A percentile compares a stretch with the other conserved stretches of the same genome.
These are phyloP conservation scores for Russula dissimulans DNA, from an alignment of 768 basidiomycete species.

Conservation along the genomic window DNA sequence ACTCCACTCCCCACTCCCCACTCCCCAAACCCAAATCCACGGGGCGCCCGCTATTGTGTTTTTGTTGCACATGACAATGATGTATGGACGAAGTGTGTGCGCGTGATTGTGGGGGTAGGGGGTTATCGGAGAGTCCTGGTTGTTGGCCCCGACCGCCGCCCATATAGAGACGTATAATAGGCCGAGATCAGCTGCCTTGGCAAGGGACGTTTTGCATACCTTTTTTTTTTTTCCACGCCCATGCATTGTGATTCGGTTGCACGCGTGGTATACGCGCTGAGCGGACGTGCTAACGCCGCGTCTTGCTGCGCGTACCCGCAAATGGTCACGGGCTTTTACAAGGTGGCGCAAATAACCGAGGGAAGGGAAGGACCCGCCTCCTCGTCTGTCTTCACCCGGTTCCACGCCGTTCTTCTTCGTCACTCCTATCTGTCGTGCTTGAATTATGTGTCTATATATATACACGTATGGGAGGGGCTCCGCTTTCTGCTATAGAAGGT, in stretches of 20 bases:
- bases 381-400: no score
- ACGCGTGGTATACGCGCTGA: constrained; percentile 5
- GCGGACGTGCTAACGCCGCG: constrained; percentile 13
- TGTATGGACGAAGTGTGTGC: no score
- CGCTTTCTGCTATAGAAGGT: not conserved
- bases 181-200: no score
- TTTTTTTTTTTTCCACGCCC: no score
- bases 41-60: not conserved
- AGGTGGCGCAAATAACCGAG: constrained; percentile 1
- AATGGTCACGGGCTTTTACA: constrained; percentile 12
- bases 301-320: not conserved
- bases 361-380: not conserved
- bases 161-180: no score
- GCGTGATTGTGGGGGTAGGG: no score
- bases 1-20: no score
- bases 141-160: no score
- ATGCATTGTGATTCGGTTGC: not conserved
- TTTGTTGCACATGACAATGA: no score
- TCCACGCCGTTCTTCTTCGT: not conserved
- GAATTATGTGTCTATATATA: constrained; percentile 13
- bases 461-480: constrained; percentile 11
- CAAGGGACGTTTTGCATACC: no score
- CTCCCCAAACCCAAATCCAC: not conserved
- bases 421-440: not conserved
- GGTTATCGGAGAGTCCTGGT: no score